A percentile compares a stretch with the other conserved stretches of the same genome.
These are phyloP conservation scores for Aquilaria malaccensis DNA, from an alignment of 345 rosid species.

Conservation along the genomic window DNA sequence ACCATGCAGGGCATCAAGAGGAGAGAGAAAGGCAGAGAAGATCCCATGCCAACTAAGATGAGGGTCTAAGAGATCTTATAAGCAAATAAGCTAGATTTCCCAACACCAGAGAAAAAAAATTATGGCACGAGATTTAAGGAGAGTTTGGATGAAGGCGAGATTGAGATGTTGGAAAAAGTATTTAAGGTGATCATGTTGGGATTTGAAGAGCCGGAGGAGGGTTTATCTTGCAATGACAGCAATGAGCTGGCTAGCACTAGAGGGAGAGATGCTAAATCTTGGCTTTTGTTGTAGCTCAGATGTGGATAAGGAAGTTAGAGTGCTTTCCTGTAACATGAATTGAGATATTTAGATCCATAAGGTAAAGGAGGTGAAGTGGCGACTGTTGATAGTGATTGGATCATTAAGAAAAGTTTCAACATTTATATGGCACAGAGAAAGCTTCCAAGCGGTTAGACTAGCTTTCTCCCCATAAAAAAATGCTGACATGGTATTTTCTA, in stretches of 20 bases:
- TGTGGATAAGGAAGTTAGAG: too few relatives aligned
- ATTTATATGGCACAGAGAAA: too few relatives aligned
- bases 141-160: constrained; percentile 62
- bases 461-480: too few relatives aligned
- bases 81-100: constrained; percentile 92
- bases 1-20: constrained; percentile 32
- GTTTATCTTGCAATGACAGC: constrained; percentile 11
- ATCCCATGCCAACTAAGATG: constrained; percentile 49
- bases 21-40: constrained; percentile 70
- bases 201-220: constrained; percentile 71
- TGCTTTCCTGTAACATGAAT: too few relatives aligned
- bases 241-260: constrained; percentile 19
- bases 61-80: constrained; percentile 88
- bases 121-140: constrained; percentile 52
- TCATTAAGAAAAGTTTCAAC: too few relatives aligned
- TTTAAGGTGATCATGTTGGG: constrained; percentile 87
- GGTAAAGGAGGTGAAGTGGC: too few relatives aligned
- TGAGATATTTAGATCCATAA: too few relatives aligned
- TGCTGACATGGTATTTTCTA: too few relatives aligned
- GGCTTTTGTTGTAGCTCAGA: not conserved
- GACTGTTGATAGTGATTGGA: too few relatives aligned
- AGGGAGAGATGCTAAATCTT: constrained; percentile 39
- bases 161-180: constrained; percentile 82
- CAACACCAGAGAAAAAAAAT: constrained; percentile 93
- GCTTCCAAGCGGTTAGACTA: too few relatives aligned